phyloP scores from a whole-genome alignment of 331 rosid species.

The Phaseolus coccineus region DNA sequence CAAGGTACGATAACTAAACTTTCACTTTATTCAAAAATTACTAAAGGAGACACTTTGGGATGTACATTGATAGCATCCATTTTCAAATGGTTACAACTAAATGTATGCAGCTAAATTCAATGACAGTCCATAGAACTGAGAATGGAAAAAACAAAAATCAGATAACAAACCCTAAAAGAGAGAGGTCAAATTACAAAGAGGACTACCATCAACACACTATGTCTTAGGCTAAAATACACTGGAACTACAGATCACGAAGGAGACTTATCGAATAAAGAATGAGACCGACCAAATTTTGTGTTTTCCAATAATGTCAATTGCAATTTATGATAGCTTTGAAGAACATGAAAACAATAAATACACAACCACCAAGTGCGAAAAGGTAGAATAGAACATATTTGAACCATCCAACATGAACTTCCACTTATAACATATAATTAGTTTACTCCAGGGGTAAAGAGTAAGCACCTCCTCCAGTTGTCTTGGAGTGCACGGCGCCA shows the following conservation, averaged over 20 bases:
- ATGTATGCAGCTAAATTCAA: neutral
- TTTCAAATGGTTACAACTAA: neutral
- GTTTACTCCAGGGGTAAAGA: neutral
- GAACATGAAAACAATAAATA: neutral
- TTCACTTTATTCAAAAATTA: neutral
- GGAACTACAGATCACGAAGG: neutral
- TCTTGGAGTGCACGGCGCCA: constrained; percentile 65
- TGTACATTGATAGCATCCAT: neutral
- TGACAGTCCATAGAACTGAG: neutral
- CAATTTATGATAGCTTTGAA: neutral
- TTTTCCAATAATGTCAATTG: neutral
- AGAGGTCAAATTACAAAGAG: neutral
- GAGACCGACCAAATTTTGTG: neutral
- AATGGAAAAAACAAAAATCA: neutral
- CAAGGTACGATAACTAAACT: neutral
- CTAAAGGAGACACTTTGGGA: neutral
- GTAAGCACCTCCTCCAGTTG: constrained; percentile 69
- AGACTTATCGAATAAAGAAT: neutral
- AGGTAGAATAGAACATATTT: neutral
- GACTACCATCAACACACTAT: too few species aligned
- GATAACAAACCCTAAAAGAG: neutral
- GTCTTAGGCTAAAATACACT: too few species aligned
- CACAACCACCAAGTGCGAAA: neutral
- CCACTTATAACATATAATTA: constrained; percentile 6
- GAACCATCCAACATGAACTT: neutral